phyloP scores from a whole-genome alignment of 176 grass and related monocot genomes.

The Areca catechu region DNA sequence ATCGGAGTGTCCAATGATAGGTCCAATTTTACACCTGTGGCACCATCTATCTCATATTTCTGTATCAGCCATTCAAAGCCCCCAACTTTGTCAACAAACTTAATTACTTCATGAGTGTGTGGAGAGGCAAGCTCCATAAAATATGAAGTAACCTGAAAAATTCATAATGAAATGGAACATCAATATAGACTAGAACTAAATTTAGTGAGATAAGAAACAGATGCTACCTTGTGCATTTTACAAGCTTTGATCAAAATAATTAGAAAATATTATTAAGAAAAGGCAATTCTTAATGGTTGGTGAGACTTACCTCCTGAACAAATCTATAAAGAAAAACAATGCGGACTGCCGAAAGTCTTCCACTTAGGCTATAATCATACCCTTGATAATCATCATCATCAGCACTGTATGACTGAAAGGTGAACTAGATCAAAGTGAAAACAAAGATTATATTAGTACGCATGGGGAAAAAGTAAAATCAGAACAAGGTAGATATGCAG shows the following conservation, averaged over 20 bases:
- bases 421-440: conserved; percentile 43
- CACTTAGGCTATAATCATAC: conserved; percentile 83
- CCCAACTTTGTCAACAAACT: conserved; percentile 94
- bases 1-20: conserved; percentile 92
- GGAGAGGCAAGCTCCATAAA: conserved; percentile 98
- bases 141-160: conserved; percentile 80
- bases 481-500: no score
- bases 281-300: neutral
- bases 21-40: conserved; percentile 79
- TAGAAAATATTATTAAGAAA: no score
- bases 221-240: no score
- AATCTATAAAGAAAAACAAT: conserved; percentile 98
- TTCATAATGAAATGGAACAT: neutral
- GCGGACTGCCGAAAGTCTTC: conserved; percentile 83
- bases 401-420: conserved; percentile 68
- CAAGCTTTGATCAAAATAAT: no score
- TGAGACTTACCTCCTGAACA: conserved; percentile 73
- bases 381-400: conserved; percentile 92
- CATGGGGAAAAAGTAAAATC: no score
- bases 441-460: conserved; percentile 4
- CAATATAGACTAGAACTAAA: neutral
- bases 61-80: conserved; percentile 93
- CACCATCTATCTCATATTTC: conserved; percentile 97
- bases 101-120: conserved; percentile 92
- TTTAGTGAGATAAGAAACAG: neutral